Base-by-base conservation (phyloP, 2,329 filamentous ascomycete genomes). In the Phaeosphaeria sp. region DNA sequence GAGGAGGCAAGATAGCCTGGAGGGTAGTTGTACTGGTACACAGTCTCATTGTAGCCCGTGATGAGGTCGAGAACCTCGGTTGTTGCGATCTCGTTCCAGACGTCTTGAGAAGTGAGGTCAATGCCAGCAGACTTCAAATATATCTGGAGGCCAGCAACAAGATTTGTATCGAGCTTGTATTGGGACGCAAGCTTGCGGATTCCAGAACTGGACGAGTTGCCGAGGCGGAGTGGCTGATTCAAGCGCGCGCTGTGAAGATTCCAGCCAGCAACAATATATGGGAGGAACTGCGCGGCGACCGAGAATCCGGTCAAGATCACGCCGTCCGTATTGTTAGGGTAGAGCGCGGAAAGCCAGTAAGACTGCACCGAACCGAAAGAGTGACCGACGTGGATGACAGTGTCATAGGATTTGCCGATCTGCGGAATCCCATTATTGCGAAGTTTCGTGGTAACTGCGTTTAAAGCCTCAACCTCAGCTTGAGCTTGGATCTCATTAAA, bases 281-380 rank as follows among this genome's bases (percentile, higher is more conserved):
- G 51, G 0, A 74, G 54, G 69, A 82, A 89, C 17, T 76, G 69
- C 9, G 71, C 58, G 9, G 83, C 82, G 42, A 81, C 79, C 17
- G 82, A 81, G 74, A 86, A 90, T 1, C 87, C 87, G 1, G 87
- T 89, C 6, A 90, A 79, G 51, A 87, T 74, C 42, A 89, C 78
- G 40, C 82, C 86, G 59, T 89, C 83, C 39, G 83, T 86, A 55
- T 85, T 76, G 53, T 79, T 68, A 1, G 86, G 86, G 65, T 86
- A 78, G 56, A 77, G 69, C 47, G 80, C 80, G 7, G 84, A 82
- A 20, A 90, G 78, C 48, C 76, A 80, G 73, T 86, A 88, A 2
- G 82, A 84, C 64, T 86, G 84, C 6, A 82, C 75, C 0, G 86
- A 87, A 30, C 88, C 88, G 64, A 87, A 90, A 0, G 84, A 87